These are phyloP conservation scores for Solanum chiquidenum DNA, from an alignment of 257 asterid genomes.

Conservation along the genomic window DNA sequence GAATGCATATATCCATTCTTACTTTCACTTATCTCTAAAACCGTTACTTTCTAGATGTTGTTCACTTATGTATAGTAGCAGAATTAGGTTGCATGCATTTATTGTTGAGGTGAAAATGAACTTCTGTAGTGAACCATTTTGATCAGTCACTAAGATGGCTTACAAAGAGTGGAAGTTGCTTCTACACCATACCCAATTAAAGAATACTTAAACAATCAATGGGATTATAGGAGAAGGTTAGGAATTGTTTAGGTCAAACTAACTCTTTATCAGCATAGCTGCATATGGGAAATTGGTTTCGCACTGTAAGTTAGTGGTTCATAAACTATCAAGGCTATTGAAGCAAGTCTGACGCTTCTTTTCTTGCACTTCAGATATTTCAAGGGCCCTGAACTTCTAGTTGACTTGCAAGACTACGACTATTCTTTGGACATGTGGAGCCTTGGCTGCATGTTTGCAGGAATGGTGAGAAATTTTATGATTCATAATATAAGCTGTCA, in stretches of 20 bases:
- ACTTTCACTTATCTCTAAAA: background rate
- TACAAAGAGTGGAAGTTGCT: background rate
- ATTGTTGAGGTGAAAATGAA: background rate
- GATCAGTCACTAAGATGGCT: background rate
- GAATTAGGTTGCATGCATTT: too few relatives aligned
- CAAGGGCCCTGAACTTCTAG: slow-evolving; percentile 65
- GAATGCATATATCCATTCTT: background rate
- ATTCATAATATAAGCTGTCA: background rate
- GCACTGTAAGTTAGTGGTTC: background rate
- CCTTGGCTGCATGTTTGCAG: slow-evolving; percentile 92
- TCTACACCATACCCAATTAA: background rate
- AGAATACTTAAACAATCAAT: background rate
- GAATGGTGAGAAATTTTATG: slow-evolving; percentile 63
- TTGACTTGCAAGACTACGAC: slow-evolving; percentile 73
- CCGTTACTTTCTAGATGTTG: too few relatives aligned
- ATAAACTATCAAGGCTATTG: background rate
- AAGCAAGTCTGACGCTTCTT: slow-evolving; percentile 5
- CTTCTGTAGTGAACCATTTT: background rate
- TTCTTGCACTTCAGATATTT: slow-evolving; percentile 23
- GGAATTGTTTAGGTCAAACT: background rate
- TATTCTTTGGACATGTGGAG: slow-evolving; percentile 85
- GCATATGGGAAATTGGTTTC: background rate
- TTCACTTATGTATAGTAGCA: too few relatives aligned
- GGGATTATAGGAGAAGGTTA: background rate
- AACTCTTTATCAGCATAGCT: background rate